Evolutionary conservation across 129 eudicot genomes (phyloP).

Genomic region (Flaveria linearis): DNA sequence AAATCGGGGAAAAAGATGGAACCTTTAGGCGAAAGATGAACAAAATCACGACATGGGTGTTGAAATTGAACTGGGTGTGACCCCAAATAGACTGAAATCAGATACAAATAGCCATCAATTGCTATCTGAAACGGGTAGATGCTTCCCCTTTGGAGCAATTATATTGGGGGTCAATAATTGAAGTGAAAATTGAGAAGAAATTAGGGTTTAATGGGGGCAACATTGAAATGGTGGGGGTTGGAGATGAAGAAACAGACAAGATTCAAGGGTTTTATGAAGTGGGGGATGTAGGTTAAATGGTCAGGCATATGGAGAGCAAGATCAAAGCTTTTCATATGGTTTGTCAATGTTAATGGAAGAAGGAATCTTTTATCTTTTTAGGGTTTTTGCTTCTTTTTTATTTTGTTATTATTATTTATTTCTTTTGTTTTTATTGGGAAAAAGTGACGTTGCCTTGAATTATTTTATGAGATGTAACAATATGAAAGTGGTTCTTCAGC

Average conservation of each 20-base stretch:
- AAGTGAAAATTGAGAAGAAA: neutral
- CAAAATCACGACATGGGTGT: neutral
- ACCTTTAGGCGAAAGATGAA: too few relatives aligned
- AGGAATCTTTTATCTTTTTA: conserved; percentile 26
- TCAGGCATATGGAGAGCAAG: conserved; percentile 36
- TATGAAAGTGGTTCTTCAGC: conserved; percentile 17
- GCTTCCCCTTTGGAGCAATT: neutral
- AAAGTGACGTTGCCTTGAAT: conserved; percentile 20
- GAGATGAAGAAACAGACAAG: conserved; percentile 23
- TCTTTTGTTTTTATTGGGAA: conserved; percentile 3
- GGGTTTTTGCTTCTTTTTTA: neutral
- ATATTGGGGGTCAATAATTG: conserved; percentile 15
- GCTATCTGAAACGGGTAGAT: neutral
- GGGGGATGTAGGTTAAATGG: conserved; percentile 24
- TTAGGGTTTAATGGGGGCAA: conserved; percentile 18
- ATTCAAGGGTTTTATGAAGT: neutral
- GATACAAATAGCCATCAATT: too few relatives aligned
- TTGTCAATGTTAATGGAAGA: conserved; percentile 20
- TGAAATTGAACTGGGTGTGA: neutral
- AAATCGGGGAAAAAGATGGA: neutral
- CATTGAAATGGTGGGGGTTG: conserved; percentile 20
- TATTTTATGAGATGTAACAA: conserved; percentile 23
- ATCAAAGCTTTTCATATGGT: conserved; percentile 22
- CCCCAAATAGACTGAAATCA: too few relatives aligned
- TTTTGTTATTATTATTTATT: too few relatives aligned